phyloP scores from a whole-genome alignment of 2,329 filamentous ascomycete genomes.

The Aspergillus pseudoviridinutans region DNA sequence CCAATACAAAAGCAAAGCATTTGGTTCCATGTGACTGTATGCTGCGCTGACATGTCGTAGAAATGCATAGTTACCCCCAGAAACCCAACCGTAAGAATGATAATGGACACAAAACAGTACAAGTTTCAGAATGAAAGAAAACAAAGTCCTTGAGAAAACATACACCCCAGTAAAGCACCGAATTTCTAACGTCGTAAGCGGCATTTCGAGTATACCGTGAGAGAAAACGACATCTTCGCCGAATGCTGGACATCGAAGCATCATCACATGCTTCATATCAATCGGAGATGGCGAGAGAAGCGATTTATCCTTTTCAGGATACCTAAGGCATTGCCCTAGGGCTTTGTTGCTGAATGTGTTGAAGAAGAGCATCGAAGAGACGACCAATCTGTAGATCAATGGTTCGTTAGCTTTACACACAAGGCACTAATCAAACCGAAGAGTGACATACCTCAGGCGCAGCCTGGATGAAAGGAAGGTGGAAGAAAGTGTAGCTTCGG shows the following conservation, averaged over 20 bases:
- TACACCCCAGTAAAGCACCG: conserved; percentile 18
- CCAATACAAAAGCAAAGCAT: conserved; percentile 17
- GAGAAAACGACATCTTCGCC: conserved; percentile 12
- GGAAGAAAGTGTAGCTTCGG: conserved; percentile 85
- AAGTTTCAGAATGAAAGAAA: conserved; percentile 14
- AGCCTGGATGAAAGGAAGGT: conserved; percentile 85
- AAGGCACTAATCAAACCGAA: not conserved
- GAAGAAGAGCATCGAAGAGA: conserved; percentile 43
- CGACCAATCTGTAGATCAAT: conserved; percentile 36
- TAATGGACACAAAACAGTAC: conserved; percentile 14
- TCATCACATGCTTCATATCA: conserved; percentile 20
- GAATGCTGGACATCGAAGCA: conserved; percentile 21
- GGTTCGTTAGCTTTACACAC: conserved; percentile 1
- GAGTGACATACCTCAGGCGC: conserved; percentile 68
- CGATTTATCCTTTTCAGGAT: conserved; percentile 5
- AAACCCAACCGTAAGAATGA: conserved; percentile 22
- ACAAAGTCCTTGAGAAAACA: conserved; percentile 15
- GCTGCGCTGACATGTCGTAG: conserved; percentile 21
- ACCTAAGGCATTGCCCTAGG: conserved; percentile 37
- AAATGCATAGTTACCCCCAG: conserved; percentile 23
- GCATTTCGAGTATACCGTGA: conserved; percentile 16
- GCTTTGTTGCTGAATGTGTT: conserved; percentile 47
- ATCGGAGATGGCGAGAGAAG: conserved; percentile 10
- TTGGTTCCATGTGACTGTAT: conserved; percentile 18
- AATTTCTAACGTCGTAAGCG: conserved; percentile 18